Base-by-base conservation (phyloP, 1,284 basidiomycete species). In the Thecaphora frezii region DNA sequence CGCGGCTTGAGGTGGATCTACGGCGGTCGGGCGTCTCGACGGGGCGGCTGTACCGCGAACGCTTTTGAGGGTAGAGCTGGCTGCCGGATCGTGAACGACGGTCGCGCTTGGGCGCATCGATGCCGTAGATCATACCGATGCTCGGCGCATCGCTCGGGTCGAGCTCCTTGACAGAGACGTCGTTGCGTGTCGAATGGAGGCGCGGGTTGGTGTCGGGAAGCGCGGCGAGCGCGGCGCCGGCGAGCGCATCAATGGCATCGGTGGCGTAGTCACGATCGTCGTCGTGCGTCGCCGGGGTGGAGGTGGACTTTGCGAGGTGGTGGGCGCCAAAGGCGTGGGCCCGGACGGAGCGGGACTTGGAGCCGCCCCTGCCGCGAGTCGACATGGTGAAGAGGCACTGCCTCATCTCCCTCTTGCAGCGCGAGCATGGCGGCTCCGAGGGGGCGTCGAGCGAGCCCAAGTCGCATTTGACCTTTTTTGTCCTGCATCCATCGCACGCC, bases 401-500 rank as follows among this genome's bases (percentile, higher is more conserved):
- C 2, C 59, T 49, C 56, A 58, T 57, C 48, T 66, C 64, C 30
- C 64, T 51, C 50, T 57, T 62, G 54, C 64, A 66, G 21, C 64
- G 52, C 23, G 59, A 56, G 43, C 64, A 66, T n/a, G 64, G 64
- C 19, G 64, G 64, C 49, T 66, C 64, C 14, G 64, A 66, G 18
- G 64, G 64, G 13, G 64, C 59, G 1, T 60, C 59, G 5, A 66
- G 56, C n/a, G 62, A 58, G 21, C 64, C 64, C 1, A 66, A 53
- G 59, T 66, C 64, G 54, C 64, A 66, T 41, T 63, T 66, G 44
- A 66, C 59, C 50, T 66, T 66, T 37, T 66, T 66, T 16, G 51
- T 57, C 18, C 64, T 49, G 22, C 64, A 66, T 19, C 59, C 64
- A 51, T 66, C 64, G 39, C 64, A 66, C 5, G 64, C 64, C 40